Base-by-base conservation (phyloP, 345 rosid species). In the Eucalyptus camaldulensis region DNA sequence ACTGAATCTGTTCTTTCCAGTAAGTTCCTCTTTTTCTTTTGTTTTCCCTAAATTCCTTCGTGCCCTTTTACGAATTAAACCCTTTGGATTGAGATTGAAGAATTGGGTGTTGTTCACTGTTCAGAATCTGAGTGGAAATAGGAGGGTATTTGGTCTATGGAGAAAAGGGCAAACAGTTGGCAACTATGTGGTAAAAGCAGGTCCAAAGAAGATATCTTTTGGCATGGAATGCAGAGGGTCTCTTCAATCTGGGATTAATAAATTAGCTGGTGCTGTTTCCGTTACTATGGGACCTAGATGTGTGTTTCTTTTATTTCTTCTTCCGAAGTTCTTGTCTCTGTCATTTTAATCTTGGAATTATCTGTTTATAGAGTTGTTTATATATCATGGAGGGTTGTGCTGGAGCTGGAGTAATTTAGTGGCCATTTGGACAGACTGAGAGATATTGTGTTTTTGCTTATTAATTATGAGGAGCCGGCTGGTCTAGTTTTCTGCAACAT, bases 221-320 rank as follows among this genome's bases (percentile, higher is more conserved):
- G 98, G 98, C 15, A 93, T 89, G 92, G 93, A 94, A 86, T 92
- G 99, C 91, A 94, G 96, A 89, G 94, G 93, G 51, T 94, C 94
- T 29, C 89, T 97, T 51, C 98, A 93, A 88, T 95, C 94, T 86
- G 99, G 98, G 60, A 96, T 97, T 44, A 96, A 97, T 92, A 96
- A 96, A 92, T 89, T 97, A 88, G 97, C 98, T 60, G 97, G 95
- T 92, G 97, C 98, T 90, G 98, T 97, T 88, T 95, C 99, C 90
- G 92, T 91, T 88, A 97, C 99, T 90, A 91, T 96, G 51, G 98
- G 98, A 1, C 98, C 98, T 45, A 92, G 92, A 94, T 95, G 80
- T 58, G 62, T 85, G 87, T n/a, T 13, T 72, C 44, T 50, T 86
- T 19, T 16, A 81, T 62, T 62, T 62, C 72, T 85, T 47, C 43